Base-by-base conservation (phyloP, 768 basidiomycete species). In the Psilocybe azurescens region DNA sequence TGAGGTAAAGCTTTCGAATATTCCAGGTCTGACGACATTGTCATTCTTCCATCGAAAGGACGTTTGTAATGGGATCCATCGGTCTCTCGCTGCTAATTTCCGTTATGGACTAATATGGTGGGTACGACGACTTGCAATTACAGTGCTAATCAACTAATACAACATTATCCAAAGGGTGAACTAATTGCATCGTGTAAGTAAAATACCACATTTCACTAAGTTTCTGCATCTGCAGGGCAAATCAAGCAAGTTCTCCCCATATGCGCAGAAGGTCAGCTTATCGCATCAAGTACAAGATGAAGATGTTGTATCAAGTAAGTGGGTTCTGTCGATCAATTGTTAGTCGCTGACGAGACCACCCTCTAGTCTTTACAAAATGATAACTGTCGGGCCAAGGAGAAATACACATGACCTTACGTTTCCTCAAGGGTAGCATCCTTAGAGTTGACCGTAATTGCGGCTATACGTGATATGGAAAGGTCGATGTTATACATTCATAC, bases 101-200 rank as follows among this genome's bases (percentile, higher is more conserved):
- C 90, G 93, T 63, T 97, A 97, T 75, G 95, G 88, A 8, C 87
- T 98, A 60, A 92, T 99, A 55, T 99, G 96, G 93, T 93, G 69
- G 71, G 88, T 76, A 32, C 13, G 18, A 47, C 6, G 3, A 24
- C 18, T 55, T 24, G 24, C 24, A 24, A 44, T 39, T 18, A 50
- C 57, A 3, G 11, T 57, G 30, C 11, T 41, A 20, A 18, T 29
- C 28, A 41, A 57, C 1, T 56, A 63, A 3, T 56, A n/a, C 56
- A 32, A 52, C 60, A 20, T 44, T 55, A 61, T 49, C 16, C 57
- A 44, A 13, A 73, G 72, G 72, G 72, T 73, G 48, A 66, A 65
- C 53, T n/a, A 29, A 28, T 56, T 46, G 13, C n/a, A n/a, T 9
- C 9, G 24, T 11, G 24, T 24, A 14, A 63, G 16, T 41, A 33